A percentile compares a stretch with the other conserved stretches of the same genome.
Conservation (phyloP, 306 rosid genomes). For the Casuarina equisetifolia region DNA sequence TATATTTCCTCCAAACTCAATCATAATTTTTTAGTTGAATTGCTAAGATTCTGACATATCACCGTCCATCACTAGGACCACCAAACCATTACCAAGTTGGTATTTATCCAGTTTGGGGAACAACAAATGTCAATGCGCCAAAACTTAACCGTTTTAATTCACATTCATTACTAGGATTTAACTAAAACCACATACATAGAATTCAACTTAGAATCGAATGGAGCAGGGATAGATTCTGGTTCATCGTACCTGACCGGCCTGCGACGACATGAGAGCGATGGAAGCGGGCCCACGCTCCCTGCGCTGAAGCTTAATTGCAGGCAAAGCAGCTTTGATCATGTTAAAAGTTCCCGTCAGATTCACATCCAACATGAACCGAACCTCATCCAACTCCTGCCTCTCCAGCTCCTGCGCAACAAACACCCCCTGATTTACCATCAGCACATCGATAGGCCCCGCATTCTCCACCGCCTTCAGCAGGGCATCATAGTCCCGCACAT, state of each 20-base stretch:
- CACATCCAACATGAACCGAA: conserved; percentile 73
- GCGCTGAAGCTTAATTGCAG: conserved; percentile 55
- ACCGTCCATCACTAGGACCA: no score
- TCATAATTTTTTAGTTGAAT: no score
- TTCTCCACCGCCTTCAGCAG: conserved; percentile 52
- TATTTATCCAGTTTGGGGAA: no score
- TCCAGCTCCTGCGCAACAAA: conserved; percentile 68
- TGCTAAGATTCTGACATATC: no score
- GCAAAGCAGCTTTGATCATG: conserved; percentile 83
- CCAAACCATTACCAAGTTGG: no score
- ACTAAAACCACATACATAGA: no score
- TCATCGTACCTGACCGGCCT: conserved; percentile 78
- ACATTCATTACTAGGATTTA: no score
- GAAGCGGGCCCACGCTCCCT: conserved; percentile 59
- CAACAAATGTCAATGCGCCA: no score
- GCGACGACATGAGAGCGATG: conserved; percentile 81
- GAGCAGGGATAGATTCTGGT: not conserved
- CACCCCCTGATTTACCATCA: conserved; percentile 82
- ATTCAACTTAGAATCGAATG: not conserved
- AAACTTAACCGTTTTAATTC: no score
- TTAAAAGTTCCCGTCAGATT: conserved; percentile 75
- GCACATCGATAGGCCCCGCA: conserved; percentile 75
- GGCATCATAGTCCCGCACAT: conserved; percentile 72
- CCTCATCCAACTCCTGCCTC: conserved; percentile 70
- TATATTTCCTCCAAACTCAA: no score